Conservation (phyloP, 2,329 filamentous ascomycete species). For the Pyrenophora seminiperda region DNA sequence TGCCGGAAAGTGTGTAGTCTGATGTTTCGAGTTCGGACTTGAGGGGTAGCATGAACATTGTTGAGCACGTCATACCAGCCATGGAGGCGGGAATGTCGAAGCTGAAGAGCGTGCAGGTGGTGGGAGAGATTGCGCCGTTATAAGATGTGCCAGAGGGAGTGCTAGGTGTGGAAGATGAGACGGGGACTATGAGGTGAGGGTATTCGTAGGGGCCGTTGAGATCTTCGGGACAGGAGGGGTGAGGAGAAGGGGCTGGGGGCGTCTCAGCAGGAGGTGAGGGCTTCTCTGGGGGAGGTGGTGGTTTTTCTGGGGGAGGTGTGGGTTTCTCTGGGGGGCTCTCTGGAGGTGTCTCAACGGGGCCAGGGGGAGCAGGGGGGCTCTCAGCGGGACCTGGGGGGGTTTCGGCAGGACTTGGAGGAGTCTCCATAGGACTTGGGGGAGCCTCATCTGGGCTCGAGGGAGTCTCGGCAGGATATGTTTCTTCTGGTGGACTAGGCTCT, state of each 20-base stretch:
- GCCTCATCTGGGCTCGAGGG: not conserved
- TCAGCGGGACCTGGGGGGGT: not conserved
- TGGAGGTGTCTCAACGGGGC: too few species aligned
- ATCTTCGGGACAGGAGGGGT: conserved; percentile 25
- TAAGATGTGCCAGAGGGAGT: conserved; percentile 59
- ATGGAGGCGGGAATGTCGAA: conserved; percentile 66
- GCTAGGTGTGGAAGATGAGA: conserved; percentile 61
- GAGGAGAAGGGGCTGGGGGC: not conserved
- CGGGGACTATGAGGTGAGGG: conserved; percentile 63
- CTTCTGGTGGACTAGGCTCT: not conserved
- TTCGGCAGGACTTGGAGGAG: not conserved
- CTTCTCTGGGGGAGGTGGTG: too few species aligned
- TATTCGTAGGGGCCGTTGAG: conserved; percentile 30
- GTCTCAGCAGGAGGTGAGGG: too few species aligned
- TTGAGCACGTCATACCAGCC: conserved; percentile 63
- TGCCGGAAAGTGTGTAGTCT: conserved; percentile 60
- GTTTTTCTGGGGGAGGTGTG: too few species aligned
- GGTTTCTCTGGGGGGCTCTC: too few species aligned
- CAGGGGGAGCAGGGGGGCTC: too few species aligned
- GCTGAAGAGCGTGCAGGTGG: conserved; percentile 68
- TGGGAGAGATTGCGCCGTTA: conserved; percentile 54
- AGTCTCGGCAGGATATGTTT: not conserved
- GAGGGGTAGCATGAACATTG: conserved; percentile 69
- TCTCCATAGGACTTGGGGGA: not conserved
- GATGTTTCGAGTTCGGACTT: conserved; percentile 64